phyloP scores from a whole-genome alignment of 2,329 filamentous ascomycete species.

The Coniochaeta hoffmannii region DNA sequence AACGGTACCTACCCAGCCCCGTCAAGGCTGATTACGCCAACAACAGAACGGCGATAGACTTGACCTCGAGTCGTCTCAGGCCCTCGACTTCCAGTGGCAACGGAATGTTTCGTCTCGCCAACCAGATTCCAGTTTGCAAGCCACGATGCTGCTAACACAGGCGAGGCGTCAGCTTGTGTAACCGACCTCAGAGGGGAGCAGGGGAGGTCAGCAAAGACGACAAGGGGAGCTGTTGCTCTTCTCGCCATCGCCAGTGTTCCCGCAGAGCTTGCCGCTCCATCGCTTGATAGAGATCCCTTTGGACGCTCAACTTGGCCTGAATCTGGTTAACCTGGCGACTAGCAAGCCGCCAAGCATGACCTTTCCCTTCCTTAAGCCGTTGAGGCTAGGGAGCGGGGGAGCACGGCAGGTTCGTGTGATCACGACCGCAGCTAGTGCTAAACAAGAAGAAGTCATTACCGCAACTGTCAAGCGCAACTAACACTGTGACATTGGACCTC shows the following conservation, averaged over 20 bases:
- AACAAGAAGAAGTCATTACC: neutral
- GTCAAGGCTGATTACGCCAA: neutral
- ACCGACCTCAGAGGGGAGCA: neutral
- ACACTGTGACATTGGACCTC: neutral
- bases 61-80: too few species aligned
- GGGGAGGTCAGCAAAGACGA: neutral
- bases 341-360: neutral
- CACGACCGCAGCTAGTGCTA: neutral
- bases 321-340: neutral
- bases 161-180: neutral
- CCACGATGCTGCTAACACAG: neutral
- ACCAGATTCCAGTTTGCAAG: neutral
- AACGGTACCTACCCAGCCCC: neutral
- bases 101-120: neutral
- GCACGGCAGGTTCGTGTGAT: neutral
- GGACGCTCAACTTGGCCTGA: neutral
- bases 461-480: neutral
- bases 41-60: too few species aligned
- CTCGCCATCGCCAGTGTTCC: too few species aligned
- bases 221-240: too few species aligned
- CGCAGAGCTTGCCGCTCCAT: too few species aligned
- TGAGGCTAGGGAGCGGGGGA: neutral
- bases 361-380: neutral
- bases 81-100: neutral
- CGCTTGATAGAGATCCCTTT: too few species aligned